phyloP scores from a whole-genome alignment of 2,329 filamentous ascomycete genomes.

The Pestalotiopsis fici region DNA sequence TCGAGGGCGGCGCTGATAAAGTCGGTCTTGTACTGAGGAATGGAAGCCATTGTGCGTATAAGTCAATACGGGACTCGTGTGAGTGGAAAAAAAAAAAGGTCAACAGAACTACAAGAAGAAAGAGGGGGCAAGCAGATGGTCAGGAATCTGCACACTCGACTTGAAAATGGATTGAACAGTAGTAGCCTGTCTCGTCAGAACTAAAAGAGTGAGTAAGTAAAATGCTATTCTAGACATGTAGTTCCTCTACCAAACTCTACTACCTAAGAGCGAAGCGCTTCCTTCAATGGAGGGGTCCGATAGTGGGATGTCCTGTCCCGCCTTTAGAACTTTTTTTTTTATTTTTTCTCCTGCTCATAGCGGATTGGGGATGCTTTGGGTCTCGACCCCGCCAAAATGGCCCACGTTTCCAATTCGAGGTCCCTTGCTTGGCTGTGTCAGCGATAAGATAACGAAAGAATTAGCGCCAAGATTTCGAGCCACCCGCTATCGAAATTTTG shows the following conservation, averaged over 20 bases:
- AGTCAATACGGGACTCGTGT: not conserved
- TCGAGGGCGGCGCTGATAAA: constrained; percentile 72
- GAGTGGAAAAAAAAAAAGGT: not conserved
- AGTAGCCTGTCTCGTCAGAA: not conserved
- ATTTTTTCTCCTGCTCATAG: not conserved
- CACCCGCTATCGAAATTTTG: constrained; percentile 7
- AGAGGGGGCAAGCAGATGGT: not conserved
- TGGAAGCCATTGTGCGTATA: constrained; percentile 38
- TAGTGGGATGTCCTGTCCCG: not conserved
- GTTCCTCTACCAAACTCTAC: not conserved
- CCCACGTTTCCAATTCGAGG: not conserved
- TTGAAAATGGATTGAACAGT: not conserved
- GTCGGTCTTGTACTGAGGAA: constrained; percentile 68
- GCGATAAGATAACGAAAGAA: constrained; percentile 12
- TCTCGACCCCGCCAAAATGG: not conserved
- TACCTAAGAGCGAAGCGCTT: not conserved
- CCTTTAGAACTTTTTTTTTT: not conserved
- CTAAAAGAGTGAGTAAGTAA: not conserved
- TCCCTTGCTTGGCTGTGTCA: not conserved
- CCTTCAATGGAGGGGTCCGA: not conserved
- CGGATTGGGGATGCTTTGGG: not conserved
- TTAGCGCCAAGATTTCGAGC: constrained; percentile 12
- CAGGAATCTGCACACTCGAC: not conserved
- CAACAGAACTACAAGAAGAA: not conserved
- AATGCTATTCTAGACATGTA: not conserved